Conservation (phyloP, 208 protist species). For the Trypanosomatidae sp. region DNA sequence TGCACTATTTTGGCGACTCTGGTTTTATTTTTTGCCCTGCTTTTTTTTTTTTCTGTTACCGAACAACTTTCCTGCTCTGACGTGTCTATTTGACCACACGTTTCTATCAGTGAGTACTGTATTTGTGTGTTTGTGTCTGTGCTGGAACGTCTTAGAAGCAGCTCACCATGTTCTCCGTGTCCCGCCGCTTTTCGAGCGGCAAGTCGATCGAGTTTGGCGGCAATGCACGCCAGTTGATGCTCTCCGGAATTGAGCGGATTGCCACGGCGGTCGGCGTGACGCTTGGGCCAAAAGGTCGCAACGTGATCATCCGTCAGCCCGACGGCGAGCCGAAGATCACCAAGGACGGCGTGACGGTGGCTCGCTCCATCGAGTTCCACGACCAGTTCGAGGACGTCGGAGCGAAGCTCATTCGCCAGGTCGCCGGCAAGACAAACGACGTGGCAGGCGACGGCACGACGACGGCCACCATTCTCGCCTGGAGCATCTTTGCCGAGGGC, state of each 20-base stretch:
- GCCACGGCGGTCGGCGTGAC: conserved; percentile 97
- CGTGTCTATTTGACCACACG: no score
- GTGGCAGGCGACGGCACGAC: conserved; percentile 99
- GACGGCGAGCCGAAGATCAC: conserved; percentile 99
- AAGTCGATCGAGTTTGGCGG: conserved; percentile 97
- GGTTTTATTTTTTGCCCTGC: no score
- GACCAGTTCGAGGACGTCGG: conserved; percentile 99
- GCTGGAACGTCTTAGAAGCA: no score
- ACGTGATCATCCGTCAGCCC: conserved; percentile 98
- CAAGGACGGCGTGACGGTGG: conserved; percentile 99
- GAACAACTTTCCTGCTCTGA: no score
- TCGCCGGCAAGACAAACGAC: conserved; percentile 98
- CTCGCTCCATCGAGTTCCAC: conserved; percentile 99
- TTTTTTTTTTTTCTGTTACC: no score
- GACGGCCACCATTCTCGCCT: conserved; percentile 98
- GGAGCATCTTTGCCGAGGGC: conserved; percentile 98
- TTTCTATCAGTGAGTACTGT: no score
- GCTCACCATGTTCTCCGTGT: no score
- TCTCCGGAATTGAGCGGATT: conserved; percentile 96
- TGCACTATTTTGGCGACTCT: no score
- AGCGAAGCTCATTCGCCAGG: conserved; percentile 96
- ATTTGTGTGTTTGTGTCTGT: no score
- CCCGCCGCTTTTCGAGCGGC: no score
- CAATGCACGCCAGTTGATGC: conserved; percentile 93
- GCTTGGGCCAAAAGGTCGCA: conserved; percentile 99